phyloP scores from a whole-genome alignment of 345 rosid species.

The Orychophragmus violaceus region DNA sequence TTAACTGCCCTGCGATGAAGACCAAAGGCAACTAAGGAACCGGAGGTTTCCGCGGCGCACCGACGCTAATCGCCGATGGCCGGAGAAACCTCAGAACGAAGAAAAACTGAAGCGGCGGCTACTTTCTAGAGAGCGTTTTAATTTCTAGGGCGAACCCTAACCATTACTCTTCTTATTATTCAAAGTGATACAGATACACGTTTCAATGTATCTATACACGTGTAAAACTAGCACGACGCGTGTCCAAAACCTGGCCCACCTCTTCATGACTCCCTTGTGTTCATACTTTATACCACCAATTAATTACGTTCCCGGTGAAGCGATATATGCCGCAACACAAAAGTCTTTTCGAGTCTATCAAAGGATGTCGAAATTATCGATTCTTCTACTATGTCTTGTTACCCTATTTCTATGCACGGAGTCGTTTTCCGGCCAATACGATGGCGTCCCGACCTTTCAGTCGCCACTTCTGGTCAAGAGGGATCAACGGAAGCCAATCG shows the following conservation, averaged over 20 bases:
- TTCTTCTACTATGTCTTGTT: constrained; percentile 1
- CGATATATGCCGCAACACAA: neutral
- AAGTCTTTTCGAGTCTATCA: neutral
- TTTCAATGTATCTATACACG: constrained; percentile 37
- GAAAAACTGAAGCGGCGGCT: too few relatives aligned
- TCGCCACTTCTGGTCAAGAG: constrained; percentile 38
- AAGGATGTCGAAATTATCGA: constrained; percentile 9
- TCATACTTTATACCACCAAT: neutral
- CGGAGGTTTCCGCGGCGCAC: too few relatives aligned
- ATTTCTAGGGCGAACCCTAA: too few relatives aligned
- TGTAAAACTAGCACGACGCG: constrained; percentile 30
- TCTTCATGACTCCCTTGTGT: neutral
- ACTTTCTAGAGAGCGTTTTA: too few relatives aligned
- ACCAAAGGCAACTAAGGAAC: too few relatives aligned
- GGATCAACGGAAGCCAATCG: constrained; percentile 40
- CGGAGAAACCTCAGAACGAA: too few relatives aligned
- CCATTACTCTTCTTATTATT: too few relatives aligned
- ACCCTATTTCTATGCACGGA: neutral
- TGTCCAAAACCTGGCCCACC: constrained; percentile 2
- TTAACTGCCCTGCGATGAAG: too few relatives aligned
- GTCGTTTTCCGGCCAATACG: constrained; percentile 14
- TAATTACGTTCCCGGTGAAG: neutral
- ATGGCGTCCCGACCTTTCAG: neutral
- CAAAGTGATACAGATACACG: constrained; percentile 33
- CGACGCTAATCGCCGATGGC: too few relatives aligned